Conservation (phyloP, 768 basidiomycete species). For the Sporobolomyces pararoseus region DNA sequence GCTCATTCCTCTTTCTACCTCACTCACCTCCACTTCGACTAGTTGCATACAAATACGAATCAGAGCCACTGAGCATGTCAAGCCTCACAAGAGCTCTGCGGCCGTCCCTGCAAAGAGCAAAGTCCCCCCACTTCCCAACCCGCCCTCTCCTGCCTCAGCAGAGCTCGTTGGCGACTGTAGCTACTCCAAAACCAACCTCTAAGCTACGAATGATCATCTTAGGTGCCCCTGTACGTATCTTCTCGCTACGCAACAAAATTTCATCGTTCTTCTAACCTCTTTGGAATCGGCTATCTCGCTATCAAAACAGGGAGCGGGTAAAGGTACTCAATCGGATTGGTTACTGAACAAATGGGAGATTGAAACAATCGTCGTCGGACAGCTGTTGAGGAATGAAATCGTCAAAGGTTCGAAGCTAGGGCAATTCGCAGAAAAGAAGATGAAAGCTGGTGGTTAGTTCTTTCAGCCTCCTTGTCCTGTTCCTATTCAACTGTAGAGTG, state of each 20-base stretch:
- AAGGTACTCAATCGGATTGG: slow-evolving; percentile 74
- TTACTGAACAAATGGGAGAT: slow-evolving; percentile 78
- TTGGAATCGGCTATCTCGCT: background rate
- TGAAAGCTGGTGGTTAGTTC: slow-evolving; percentile 65
- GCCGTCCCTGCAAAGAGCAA: background rate
- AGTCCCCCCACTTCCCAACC: background rate
- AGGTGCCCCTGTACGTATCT: slow-evolving; percentile 35
- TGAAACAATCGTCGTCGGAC: slow-evolving; percentile 72
- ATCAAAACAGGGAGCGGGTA: slow-evolving; percentile 47
- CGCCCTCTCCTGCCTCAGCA: background rate
- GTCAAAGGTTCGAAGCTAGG: slow-evolving; percentile 71
- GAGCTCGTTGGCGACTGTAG: slow-evolving; percentile 7
- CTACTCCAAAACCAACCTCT: background rate
- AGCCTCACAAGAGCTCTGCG: background rate
- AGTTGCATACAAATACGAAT: no score
- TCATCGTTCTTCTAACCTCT: no score
- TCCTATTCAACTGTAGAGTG: background rate
- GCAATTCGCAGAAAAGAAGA: slow-evolving; percentile 67
- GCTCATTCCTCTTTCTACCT: background rate
- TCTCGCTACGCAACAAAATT: no score
- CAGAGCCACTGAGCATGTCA: no score
- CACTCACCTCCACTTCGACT: no score
- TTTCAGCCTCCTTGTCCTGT: background rate
- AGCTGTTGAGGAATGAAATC: slow-evolving; percentile 80
- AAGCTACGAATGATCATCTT: slow-evolving; percentile 42